A percentile compares a stretch with the other conserved stretches of the same genome.
Evolutionary conservation across 129 eudicot species (phyloP).

Genomic region (Mikania micrantha): DNA sequence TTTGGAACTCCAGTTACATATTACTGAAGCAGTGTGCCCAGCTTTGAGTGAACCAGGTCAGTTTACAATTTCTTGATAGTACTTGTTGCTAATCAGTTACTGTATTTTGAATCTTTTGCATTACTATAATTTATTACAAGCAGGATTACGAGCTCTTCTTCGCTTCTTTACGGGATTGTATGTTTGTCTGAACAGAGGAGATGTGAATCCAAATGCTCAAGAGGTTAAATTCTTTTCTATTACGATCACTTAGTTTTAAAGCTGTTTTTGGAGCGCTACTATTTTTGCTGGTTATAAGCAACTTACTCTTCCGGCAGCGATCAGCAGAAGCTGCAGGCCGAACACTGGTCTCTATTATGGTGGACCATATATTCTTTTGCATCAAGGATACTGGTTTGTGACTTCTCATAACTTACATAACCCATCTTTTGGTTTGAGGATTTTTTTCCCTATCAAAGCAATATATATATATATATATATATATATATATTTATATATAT

Average conservation of each 20-base stretch:
- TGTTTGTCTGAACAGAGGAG: constrained; percentile 81
- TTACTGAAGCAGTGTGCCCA: constrained; percentile 94
- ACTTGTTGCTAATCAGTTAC: constrained; percentile 5
- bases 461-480: not conserved
- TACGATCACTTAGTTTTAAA: constrained; percentile 2
- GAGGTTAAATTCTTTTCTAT: constrained; percentile 39
- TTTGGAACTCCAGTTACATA: constrained; percentile 83
- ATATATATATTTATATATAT: not conserved
- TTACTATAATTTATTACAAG: constrained; percentile 16
- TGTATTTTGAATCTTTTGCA: constrained; percentile 4
- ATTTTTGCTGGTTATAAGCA: not conserved
- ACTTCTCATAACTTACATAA: constrained; percentile 1
- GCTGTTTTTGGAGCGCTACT: not conserved
- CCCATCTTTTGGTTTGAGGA: constrained; percentile 7
- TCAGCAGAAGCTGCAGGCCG: constrained; percentile 97
- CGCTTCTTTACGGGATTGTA: constrained; percentile 82
- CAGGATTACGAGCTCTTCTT: constrained; percentile 97
- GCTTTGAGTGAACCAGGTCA: constrained; percentile 97
- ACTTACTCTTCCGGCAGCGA: constrained; percentile 48
- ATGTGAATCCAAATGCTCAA: constrained; percentile 63
- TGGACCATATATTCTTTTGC: constrained; percentile 91
- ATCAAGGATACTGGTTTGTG: constrained; percentile 81
- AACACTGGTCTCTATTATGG: constrained; percentile 74
- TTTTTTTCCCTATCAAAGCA: not conserved
- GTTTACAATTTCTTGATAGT: constrained; percentile 12